Evolutionary conservation across 805 yeast genomes (phyloP), one percentile per base, ranked within the genome.

Genomic region (Komagataella phaffii): DNA sequence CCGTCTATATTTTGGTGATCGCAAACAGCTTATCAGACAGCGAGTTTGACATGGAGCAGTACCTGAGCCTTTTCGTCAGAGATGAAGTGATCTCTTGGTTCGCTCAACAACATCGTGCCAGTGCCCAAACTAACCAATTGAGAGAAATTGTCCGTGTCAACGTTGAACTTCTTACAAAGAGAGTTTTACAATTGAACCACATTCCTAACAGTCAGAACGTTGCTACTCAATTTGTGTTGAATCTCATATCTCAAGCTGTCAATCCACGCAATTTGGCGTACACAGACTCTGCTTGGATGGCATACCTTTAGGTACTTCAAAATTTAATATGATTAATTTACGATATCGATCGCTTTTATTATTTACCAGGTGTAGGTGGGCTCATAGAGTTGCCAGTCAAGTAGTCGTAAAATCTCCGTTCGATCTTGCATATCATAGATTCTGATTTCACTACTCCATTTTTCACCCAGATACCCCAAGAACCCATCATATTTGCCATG

Each of bases 71-170:
- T 57, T 91, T 93, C 68, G 96, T 95, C 18, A 80, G 98, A 53
- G 99, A 93, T 67, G 99, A 93, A 66, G 85, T 91, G 17, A 80
- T 90, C 50, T 82, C 96, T 0, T 91, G 97, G 98, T 90, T 84
- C 64, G 81, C 90, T 45, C 95, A 86, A 63, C 81, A 83, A 59
- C 96, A 89, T 61, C 79, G 89, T 53, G 81, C 93, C 8, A 73
- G 85, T 43, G 89, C 88, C 1, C 91, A 83, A 58, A 96, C 87
- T 57, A 82, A 84, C 49, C 95, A 86, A 58, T 65, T 91, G 53
- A 74, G 90, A 51, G 96, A 89, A 56, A 84, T 89, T 66, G 96
- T 93, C 24, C 79, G 85, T 58, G 79, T 84, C 43, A 93, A 93
- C 61, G 96, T 88, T 46, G 97, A 90, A 46, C 71, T 85, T 49